Base-by-base conservation (phyloP, 2,329 filamentous ascomycete species). In the Huntiella omanensis region DNA sequence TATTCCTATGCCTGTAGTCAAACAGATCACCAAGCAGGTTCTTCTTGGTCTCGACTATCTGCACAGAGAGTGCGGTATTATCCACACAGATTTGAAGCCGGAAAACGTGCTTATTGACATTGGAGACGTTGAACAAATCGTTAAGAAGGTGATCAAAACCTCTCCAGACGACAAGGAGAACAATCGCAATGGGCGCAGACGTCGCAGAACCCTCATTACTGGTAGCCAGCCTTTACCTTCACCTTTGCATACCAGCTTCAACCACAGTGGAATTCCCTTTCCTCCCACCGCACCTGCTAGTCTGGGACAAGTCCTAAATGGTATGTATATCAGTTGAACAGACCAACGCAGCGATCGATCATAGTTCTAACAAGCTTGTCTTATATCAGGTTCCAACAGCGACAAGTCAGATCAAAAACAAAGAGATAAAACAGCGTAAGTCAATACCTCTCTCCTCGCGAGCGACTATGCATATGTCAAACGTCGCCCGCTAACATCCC, bases 61-160 rank as follows among this genome's bases (percentile, higher is more conserved):
- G 35, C 91, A 98, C 62, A 79, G 91, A 56, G 88, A 98, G 64
- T 98, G 91, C 63, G 91, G 91, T 58, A 96, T 98, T 64, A 95
- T 98, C 58, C 91, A 98, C 63, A 96, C 91, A 50, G 88, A 95
- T 59, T 66, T 96, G 55, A 95, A 98, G 63, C 91, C 91, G 41
- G 91, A 98, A 61, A 98, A 98, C 58, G 91, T 98, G 32, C 70
- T 98, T 53, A 96, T 98, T 59, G 91, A 98, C 64, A 96, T 98
- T 58, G 91, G 91, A 54, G 91, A 98, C 56, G 91, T 98, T 43
- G 91, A 98, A 67, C 85, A 96, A 62, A 96, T 96, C 52, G 91
- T 98, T 49, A 88, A 94, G 64, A 86, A 83, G 50, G 88, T 92
- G 52, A 88, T 98, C 47, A 88, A 94, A 63, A 83, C 78, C 51